Evolutionary conservation across 2,329 filamentous ascomycete species (phyloP).

Genomic region (Fusarium zealandicum): DNA sequence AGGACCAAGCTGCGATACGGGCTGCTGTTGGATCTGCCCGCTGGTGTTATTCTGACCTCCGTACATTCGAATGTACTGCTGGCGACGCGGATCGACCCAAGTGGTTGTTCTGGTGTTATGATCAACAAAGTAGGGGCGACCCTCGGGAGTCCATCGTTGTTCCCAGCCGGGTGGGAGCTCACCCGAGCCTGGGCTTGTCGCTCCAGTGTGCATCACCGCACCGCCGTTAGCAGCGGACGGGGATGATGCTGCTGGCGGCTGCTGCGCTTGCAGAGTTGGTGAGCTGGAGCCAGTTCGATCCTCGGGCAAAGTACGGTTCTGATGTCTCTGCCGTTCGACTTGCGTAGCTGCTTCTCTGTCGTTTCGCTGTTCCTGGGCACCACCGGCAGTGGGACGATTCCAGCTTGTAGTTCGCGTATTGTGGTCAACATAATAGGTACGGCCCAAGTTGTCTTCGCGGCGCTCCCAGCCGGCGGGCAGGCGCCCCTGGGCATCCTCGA

Average conservation of each 20-base stretch:
- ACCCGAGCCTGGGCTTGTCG: slow-evolving; percentile 88
- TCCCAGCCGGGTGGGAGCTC: slow-evolving; percentile 97
- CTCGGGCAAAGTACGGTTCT: slow-evolving; percentile 94
- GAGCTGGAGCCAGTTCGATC: slow-evolving; percentile 94
- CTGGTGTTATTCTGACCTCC: slow-evolving; percentile 83
- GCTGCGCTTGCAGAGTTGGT: slow-evolving; percentile 72
- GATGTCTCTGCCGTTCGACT: slow-evolving; percentile 89
- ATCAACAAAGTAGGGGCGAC: slow-evolving; percentile 95
- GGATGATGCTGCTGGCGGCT: slow-evolving; percentile 48
- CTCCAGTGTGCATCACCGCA: slow-evolving; percentile 93
- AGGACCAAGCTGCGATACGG: slow-evolving; percentile 94
- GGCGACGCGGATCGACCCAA: slow-evolving; percentile 95
- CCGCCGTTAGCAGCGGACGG: slow-evolving; percentile 58
- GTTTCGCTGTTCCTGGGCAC: slow-evolving; percentile 72
- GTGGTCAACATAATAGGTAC: slow-evolving; percentile 98
- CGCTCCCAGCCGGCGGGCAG: slow-evolving; percentile 95
- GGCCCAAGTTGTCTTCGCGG: slow-evolving; percentile 90
- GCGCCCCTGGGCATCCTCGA: slow-evolving; percentile 94
- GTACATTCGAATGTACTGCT: slow-evolving; percentile 99
- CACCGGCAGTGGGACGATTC: slow-evolving; percentile 85
- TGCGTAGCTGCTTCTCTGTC: slow-evolving; percentile 91
- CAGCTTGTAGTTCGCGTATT: slow-evolving; percentile 97
- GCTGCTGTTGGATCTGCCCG: slow-evolving; percentile 93
- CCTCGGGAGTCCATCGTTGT: slow-evolving; percentile 93
- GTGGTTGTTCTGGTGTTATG: slow-evolving; percentile 98